A percentile compares a stretch with the other conserved stretches of the same genome.
phyloP scores from a whole-genome alignment of 768 basidiomycete species.

The Rickenella mellea region DNA sequence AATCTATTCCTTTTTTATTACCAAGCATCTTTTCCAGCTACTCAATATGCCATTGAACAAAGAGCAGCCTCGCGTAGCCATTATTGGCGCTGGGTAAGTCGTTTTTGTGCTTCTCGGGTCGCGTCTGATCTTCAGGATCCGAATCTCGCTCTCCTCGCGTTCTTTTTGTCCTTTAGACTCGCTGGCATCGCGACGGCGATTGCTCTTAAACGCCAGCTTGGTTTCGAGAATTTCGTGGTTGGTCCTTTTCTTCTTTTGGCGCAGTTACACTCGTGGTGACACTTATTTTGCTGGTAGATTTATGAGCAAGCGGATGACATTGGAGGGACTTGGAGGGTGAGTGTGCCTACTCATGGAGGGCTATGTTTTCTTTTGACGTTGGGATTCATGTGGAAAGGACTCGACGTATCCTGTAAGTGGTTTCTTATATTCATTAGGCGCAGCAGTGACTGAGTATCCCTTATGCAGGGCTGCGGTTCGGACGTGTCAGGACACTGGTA shows the following conservation, averaged over 20 bases:
- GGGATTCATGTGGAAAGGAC: too few relatives aligned
- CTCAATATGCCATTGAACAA: not conserved
- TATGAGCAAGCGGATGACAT: constrained; percentile 38
- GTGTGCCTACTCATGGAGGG: too few relatives aligned
- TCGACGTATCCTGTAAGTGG: too few relatives aligned
- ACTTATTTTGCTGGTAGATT: constrained; percentile 24
- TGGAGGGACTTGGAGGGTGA: constrained; percentile 50
- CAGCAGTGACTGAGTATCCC: too few relatives aligned
- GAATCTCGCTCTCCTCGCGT: not conserved
- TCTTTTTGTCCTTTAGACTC: constrained; percentile 24
- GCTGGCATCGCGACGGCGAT: constrained; percentile 42
- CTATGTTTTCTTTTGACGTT: too few relatives aligned
- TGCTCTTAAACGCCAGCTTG: constrained; percentile 31
- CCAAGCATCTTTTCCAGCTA: too few relatives aligned
- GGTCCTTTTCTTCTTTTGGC: constrained; percentile 8
- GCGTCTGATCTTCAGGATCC: not conserved
- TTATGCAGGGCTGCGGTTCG: constrained; percentile 52
- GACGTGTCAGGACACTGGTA: constrained; percentile 49
- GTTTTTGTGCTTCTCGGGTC: too few relatives aligned
- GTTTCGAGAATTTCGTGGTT: constrained; percentile 40
- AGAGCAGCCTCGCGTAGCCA: not conserved
- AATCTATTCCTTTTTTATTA: too few relatives aligned
- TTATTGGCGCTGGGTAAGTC: not conserved
- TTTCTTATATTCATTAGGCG: too few relatives aligned
- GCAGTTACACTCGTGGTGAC: not conserved